Evolutionary conservation across 2,329 filamentous ascomycete species (phyloP).

Genomic region (Aspergillus pseudoviridinutans): DNA sequence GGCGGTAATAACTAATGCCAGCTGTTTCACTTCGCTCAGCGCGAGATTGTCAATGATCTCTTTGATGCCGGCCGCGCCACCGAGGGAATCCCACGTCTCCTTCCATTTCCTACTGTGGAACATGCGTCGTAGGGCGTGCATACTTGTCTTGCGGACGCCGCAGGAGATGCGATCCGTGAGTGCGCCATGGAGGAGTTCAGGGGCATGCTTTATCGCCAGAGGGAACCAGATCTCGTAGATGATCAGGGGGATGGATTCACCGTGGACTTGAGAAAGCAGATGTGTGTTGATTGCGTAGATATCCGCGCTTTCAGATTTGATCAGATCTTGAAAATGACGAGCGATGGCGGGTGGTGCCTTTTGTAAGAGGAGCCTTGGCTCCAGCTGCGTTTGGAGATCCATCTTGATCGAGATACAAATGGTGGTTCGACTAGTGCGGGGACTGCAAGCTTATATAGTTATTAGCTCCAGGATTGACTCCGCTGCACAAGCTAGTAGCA

Average conservation of each 20-base stretch:
- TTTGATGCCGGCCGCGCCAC: neutral
- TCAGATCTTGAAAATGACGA: neutral
- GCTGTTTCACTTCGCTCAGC: neutral
- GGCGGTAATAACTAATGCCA: neutral
- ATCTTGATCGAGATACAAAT: too few relatives aligned
- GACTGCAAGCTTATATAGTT: too few relatives aligned
- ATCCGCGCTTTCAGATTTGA: neutral
- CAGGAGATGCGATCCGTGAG: neutral
- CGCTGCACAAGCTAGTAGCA: too few relatives aligned
- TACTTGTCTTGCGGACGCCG: neutral
- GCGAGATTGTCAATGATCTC: neutral
- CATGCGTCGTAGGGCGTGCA: neutral
- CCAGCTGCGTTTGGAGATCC: neutral
- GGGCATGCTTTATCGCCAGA: neutral
- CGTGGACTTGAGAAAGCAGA: neutral
- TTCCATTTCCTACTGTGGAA: neutral
- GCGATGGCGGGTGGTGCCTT: neutral
- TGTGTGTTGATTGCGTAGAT: neutral
- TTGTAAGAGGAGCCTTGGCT: neutral
- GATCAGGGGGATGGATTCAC: neutral
- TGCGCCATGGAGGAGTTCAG: neutral
- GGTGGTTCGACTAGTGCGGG: too few relatives aligned
- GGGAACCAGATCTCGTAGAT: neutral
- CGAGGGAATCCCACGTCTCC: neutral
- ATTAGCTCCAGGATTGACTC: too few relatives aligned